phyloP scores from a whole-genome alignment of 306 rosid species.

The Glycine tomentella region DNA sequence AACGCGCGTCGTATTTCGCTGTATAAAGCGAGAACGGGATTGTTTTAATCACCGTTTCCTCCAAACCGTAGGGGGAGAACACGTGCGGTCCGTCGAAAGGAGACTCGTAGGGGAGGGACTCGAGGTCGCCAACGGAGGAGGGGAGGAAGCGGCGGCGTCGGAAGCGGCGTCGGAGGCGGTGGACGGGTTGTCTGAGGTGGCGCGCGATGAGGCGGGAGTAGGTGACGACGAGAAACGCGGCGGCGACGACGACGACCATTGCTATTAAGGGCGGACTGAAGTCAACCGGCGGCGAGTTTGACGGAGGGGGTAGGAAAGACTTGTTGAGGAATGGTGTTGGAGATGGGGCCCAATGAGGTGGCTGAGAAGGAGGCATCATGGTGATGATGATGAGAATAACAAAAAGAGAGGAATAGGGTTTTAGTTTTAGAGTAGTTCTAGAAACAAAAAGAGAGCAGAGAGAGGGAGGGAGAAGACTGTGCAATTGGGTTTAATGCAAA shows the following conservation, averaged over 20 bases:
- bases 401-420: not conserved
- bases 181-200: conserved; percentile 69
- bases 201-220: conserved; percentile 90
- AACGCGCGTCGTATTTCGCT: conserved; percentile 37
- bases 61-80: conserved; percentile 84
- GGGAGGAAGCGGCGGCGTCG: conserved; percentile 61
- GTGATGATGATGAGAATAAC: not conserved
- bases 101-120: conserved; percentile 79
- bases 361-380: conserved; percentile 42
- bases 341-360: conserved; percentile 46
- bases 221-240: conserved; percentile 84
- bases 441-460: not conserved
- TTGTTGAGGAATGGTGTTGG: conserved; percentile 23
- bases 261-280: conserved; percentile 91
- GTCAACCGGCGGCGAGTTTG: conserved; percentile 69
- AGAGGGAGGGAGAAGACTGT: conserved; percentile 2
- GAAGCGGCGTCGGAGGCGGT: conserved; percentile 56
- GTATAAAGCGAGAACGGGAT: conserved; percentile 82
- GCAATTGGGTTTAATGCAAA: conserved; percentile 47
- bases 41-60: conserved; percentile 88
- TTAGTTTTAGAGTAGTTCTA: not conserved
- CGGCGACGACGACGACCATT: conserved; percentile 86
- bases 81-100: conserved; percentile 63
- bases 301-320: conserved; percentile 42
- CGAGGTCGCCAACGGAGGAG: conserved; percentile 76